Evolutionary conservation across 495 filamentous ascomycete species (phyloP).

Genomic region (Penicillium psychrofluorescens): DNA sequence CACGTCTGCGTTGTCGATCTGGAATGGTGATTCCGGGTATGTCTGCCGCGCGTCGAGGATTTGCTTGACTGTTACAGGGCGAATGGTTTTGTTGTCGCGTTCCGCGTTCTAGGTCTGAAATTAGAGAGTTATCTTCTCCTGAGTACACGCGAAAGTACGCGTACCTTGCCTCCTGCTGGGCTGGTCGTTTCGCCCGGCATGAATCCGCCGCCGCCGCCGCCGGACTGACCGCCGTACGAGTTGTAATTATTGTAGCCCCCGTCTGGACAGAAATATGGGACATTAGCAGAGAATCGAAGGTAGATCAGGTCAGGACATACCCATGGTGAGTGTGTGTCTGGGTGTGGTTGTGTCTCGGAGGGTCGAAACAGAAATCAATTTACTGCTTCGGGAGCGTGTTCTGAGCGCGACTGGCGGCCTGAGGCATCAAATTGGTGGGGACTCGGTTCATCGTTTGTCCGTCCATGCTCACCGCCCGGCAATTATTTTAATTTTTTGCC

Average conservation of each 20-base stretch:
- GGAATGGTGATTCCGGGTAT: slow-evolving; percentile 66
- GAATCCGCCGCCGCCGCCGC: slow-evolving; percentile 66
- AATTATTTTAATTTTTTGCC: slow-evolving; percentile 21
- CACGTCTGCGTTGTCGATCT: slow-evolving; percentile 67
- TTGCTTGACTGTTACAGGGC: slow-evolving; percentile 93
- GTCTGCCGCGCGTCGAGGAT: slow-evolving; percentile 70
- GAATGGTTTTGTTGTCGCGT: slow-evolving; percentile 63
- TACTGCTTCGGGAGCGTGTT: slow-evolving; percentile 39
- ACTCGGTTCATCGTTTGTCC: slow-evolving; percentile 15
- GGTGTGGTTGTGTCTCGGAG: slow-evolving; percentile 2
- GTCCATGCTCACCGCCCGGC: slow-evolving; percentile 27
- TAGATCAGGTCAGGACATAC: slow-evolving; percentile 10
- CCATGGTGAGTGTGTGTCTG: slow-evolving; percentile 22
- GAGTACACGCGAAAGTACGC: too few species aligned
- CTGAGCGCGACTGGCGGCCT: slow-evolving; percentile 13
- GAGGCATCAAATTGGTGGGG: slow-evolving; percentile 20
- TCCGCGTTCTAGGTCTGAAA: slow-evolving; percentile 10
- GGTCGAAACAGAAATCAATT: slow-evolving; percentile 20
- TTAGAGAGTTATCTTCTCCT: not conserved
- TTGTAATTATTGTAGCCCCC: slow-evolving; percentile 36
- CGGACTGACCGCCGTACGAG: slow-evolving; percentile 48
- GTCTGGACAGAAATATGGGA: slow-evolving; percentile 9
- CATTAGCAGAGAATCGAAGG: not conserved
- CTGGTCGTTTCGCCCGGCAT: slow-evolving; percentile 46
- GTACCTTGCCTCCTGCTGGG: slow-evolving; percentile 38